Percentiles rank a stretch among this genome's conserved stretches.
Conservation (phyloP, 148 eudicot species). For the Heliamphora exappendiculata region DNA sequence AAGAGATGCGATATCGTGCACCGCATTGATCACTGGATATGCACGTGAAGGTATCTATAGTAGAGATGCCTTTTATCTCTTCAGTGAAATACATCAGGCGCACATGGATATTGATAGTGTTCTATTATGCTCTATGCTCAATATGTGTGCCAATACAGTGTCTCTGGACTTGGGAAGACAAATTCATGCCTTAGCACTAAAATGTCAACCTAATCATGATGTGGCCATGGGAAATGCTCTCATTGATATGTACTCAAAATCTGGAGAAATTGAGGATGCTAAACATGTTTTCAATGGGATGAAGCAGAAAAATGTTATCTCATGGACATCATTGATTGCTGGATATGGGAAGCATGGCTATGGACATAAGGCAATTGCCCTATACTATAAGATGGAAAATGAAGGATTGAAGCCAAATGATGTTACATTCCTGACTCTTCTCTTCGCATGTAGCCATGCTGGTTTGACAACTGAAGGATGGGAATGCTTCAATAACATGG, state of each 20-base stretch:
- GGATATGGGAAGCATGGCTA: slow-evolving; percentile 18
- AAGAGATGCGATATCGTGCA: slow-evolving; percentile 14
- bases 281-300: slow-evolving; percentile 7
- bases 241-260: slow-evolving; percentile 22
- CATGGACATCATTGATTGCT: slow-evolving; percentile 18
- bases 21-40: slow-evolving; percentile 20
- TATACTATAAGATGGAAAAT: slow-evolving; percentile 12
- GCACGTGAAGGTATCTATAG: slow-evolving; percentile 14
- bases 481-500: slow-evolving; percentile 17
- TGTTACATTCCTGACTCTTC: slow-evolving; percentile 15
- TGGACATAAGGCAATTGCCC: slow-evolving; percentile 12
- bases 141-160: slow-evolving; percentile 15
- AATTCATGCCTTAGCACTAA: slow-evolving; percentile 19
- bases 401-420: slow-evolving; percentile 19
- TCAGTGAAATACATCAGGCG: slow-evolving; percentile 14
- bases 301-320: slow-evolving; percentile 17
- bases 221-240: slow-evolving; percentile 18
- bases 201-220: slow-evolving; percentile 13
- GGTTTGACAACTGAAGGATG: slow-evolving; percentile 19
- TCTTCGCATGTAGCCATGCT: slow-evolving; percentile 22
- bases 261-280: slow-evolving; percentile 15
- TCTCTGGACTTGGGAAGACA: slow-evolving; percentile 12
- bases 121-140: slow-evolving; percentile 19
- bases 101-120: slow-evolving; percentile 12
- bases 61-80: slow-evolving; percentile 17